A percentile compares a stretch with the other conserved stretches of the same genome.
Evolutionary conservation across 2,329 filamentous ascomycete genomes (phyloP).

Genomic region (Neonectria hederae): DNA sequence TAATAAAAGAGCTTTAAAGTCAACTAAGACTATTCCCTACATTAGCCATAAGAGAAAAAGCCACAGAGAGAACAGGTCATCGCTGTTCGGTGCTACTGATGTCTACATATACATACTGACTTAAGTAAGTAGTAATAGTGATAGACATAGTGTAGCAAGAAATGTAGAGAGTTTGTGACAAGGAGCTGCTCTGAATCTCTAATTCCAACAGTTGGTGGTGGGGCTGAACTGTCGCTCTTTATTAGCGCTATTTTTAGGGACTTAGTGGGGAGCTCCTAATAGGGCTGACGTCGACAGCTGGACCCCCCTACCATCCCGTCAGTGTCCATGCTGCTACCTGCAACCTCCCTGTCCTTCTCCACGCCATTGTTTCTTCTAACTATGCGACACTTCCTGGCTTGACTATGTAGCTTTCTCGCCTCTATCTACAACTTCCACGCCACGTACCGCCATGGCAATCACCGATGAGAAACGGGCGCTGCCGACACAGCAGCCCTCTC

Average conservation of each 20-base stretch:
- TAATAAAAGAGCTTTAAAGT: neutral
- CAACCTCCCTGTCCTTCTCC: neutral
- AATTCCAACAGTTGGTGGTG: neutral
- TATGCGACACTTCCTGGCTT: neutral
- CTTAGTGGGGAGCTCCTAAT: neutral
- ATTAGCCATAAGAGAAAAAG: neutral
- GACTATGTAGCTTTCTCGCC: conserved; percentile 10
- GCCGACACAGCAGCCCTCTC: conserved; percentile 33
- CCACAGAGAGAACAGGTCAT: neutral
- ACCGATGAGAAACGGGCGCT: conserved; percentile 42
- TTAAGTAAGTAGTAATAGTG: neutral
- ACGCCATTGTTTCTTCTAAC: neutral
- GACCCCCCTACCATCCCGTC: conserved; percentile 17
- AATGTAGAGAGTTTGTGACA: neutral
- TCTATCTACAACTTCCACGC: conserved; percentile 2
- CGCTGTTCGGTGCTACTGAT: neutral
- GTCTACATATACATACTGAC: neutral
- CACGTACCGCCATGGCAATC: conserved; percentile 37
- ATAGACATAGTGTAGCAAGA: neutral
- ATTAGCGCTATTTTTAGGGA: conserved; percentile 9
- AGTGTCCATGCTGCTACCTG: neutral
- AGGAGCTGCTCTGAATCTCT: neutral
- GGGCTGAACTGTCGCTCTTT: neutral
- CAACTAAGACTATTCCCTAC: neutral
- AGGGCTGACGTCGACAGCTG: conserved; percentile 12